Evolutionary conservation across 2,329 filamentous ascomycete genomes (phyloP).

Genomic region (Rutstroemia sp.): DNA sequence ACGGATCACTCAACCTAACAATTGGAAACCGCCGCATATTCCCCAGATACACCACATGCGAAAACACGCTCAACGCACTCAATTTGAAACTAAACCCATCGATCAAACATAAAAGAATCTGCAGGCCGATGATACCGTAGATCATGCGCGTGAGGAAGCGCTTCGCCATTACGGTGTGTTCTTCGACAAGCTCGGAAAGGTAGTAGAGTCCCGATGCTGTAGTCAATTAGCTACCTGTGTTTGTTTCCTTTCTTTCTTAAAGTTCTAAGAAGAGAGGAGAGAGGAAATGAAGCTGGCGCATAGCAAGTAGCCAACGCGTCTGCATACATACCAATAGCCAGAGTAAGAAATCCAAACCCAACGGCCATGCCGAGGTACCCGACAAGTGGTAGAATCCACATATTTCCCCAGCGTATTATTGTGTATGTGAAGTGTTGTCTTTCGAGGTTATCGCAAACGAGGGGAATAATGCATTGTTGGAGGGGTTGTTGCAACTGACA

Average conservation of each 20-base stretch:
- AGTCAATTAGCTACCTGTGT: background rate
- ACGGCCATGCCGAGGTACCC: constrained; percentile 82
- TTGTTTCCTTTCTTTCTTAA: background rate
- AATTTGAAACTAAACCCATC: constrained; percentile 79
- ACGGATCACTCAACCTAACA: constrained; percentile 78
- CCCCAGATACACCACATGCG: constrained; percentile 79
- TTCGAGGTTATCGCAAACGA: background rate
- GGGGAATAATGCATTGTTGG: background rate
- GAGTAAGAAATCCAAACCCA: constrained; percentile 88
- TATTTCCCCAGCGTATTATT: constrained; percentile 11
- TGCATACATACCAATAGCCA: constrained; percentile 68
- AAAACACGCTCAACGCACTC: constrained; percentile 67
- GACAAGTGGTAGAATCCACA: constrained; percentile 94
- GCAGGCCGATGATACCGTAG: constrained; percentile 69
- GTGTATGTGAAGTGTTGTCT: background rate
- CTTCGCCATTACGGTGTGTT: constrained; percentile 90
- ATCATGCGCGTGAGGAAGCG: constrained; percentile 80
- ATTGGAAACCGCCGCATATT: constrained; percentile 71
- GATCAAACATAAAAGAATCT: constrained; percentile 66
- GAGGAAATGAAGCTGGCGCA: background rate
- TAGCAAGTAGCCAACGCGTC: no score
- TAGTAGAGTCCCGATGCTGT: constrained; percentile 96
- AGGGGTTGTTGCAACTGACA: background rate
- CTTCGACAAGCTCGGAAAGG: constrained; percentile 93
- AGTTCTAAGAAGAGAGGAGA: background rate